A percentile compares a stretch with the other conserved stretches of the same genome.
phyloP scores from a whole-genome alignment of 768 basidiomycete species.

The Russula emetica region DNA sequence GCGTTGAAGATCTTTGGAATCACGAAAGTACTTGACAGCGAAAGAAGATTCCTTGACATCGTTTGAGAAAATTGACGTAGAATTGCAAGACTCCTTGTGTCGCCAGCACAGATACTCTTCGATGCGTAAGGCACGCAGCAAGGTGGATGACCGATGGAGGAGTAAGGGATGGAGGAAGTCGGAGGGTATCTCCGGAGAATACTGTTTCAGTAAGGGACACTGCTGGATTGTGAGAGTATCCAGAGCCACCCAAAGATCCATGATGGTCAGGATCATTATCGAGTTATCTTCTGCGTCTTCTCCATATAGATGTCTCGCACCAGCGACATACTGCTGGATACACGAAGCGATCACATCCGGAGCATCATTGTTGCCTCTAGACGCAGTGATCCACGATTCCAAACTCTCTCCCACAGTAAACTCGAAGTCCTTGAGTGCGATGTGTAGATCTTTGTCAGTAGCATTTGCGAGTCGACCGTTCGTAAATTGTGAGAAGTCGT shows the following conservation, averaged over 20 bases:
- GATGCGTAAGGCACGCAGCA: constrained; percentile 8
- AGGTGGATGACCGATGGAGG: constrained; percentile 32
- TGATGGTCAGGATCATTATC: constrained; percentile 42
- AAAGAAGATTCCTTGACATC: not conserved
- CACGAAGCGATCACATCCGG: constrained; percentile 13
- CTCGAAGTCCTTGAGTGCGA: constrained; percentile 20
- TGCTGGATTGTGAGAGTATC: constrained; percentile 37
- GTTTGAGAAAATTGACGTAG: constrained; percentile 16
- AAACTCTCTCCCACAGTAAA: constrained; percentile 4
- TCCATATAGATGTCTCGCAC: constrained; percentile 5
- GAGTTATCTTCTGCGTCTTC: constrained; percentile 29
- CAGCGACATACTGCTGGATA: constrained; percentile 12
- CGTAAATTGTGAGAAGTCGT: constrained; percentile 7
- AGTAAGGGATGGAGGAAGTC: constrained; percentile 42
- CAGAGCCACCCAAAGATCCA: constrained; percentile 49
- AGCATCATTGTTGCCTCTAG: not conserved
- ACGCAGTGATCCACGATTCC: constrained; percentile 1
- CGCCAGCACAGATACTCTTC: constrained; percentile 18
- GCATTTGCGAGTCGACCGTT: not conserved
- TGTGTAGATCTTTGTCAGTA: not conserved
- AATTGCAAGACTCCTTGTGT: not conserved
- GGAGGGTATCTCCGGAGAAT: constrained; percentile 44
- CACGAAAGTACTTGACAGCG: constrained; percentile 10
- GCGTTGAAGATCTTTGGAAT: not conserved
- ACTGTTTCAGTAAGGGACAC: constrained; percentile 40